Evolutionary conservation across 352 stramenopile species (phyloP), one percentile per base, ranked within the genome.

Genomic region (Phytophthora ramorum): DNA sequence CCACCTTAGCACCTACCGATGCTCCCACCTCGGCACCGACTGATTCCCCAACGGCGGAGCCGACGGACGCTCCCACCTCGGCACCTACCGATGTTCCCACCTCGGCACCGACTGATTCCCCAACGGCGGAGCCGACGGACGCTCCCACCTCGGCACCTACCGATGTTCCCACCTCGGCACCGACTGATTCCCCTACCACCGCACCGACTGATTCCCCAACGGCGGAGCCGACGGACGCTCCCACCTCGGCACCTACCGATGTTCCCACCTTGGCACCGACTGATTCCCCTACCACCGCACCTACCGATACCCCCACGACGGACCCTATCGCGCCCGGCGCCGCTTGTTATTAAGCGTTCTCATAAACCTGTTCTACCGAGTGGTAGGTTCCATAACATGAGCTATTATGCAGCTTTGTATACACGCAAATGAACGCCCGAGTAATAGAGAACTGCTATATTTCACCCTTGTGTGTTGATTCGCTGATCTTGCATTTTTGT

Each of bases 141-240:
- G 46, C 54, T 40, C 47, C 62, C 32, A 37, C 32, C 10, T 37
- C 32, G 8, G 32, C 7, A 3, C 32, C 32, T 5, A 37, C 32
- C 7, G 32, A 37, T 12, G 58, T 37, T 10, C 57, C 64, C 5
- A 68, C 58, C 19, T 26, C 22, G 8, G n/a, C 56, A 5, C 58
- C 58, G 7, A 56, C 56, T 4, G 20, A 37, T 4, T 53, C 8
- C 3, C 61, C 62, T 3, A 64, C 63, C n/a, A n/a, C 38, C 0
- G 41, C 35, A 14, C 65, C 65, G 0, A 68, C 58, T 7, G 46
- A 56, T 12, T 43, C 34, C 14, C 56, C 63, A 13, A 66, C 56
- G 1, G 44, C 7, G 14, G n/a, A 22, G 7, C 59, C 59, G 1
- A 59, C 58, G 12, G 40, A 28, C 4, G 46, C 54, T 40, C 47